Base-by-base conservation (phyloP, 306 rosid species). In the Citrullus mucosospermus region DNA sequence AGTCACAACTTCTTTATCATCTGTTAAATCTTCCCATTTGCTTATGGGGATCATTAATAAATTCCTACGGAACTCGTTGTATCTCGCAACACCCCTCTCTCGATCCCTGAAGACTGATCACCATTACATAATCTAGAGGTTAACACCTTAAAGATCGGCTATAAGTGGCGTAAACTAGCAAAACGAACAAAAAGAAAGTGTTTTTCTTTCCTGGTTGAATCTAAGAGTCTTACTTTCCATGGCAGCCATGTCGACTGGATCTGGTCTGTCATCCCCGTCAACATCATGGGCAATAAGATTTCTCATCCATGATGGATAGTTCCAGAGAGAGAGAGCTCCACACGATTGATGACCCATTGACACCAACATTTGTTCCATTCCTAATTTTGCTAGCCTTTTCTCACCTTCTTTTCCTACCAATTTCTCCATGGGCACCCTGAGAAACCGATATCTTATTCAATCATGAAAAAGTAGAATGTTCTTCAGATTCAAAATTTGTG, bases 291-390 rank as follows among this genome's bases (percentile, higher is more conserved):
- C 89, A 70, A 86, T 63, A 71, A 92, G 91, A 74, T 81, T 84
- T 78, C 96, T 89, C 80, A 92, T 78, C 92, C 96, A 92, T 72
- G 88, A 65, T 25, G 97, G 95, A 53, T 87, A 88, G 85, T 90
- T 90, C 95, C 93, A 90, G 13, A 92, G 78, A 32, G 85, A 28
- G 57, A 88, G 46, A 62, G 87, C 91, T 68, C 97, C 95, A 83
- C 90, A 76, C 59, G 89, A 77, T 75, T 92, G 97, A 85, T 88
- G 93, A 60, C 92, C 97, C 93, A 90, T 86, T 71, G 95, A 86
- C 28, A 88, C 87, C 69, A 90, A 66, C 90, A 87, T 82, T 46
- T 86, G 84, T 77, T 88, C 89, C 84, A 88, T 80, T 80, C 93
- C 97, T 43, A 90, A 85, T 63, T 78, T 84, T 39, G 88, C 76